phyloP scores from a whole-genome alignment of 1,284 basidiomycete species.

The Moniliophthora roreri region DNA sequence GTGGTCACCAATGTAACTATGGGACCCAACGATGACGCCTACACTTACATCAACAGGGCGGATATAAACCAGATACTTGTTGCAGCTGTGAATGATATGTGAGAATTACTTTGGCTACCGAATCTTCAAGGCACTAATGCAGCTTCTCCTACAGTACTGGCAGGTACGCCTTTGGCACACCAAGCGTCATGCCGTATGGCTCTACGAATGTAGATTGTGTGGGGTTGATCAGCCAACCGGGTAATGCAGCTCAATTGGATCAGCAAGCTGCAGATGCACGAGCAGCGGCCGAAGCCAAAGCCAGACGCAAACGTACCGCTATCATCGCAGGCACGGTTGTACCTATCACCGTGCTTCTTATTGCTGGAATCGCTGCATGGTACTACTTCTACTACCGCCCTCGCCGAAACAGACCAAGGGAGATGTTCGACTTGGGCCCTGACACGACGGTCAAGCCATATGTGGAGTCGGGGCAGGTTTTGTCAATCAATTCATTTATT shows the following conservation, averaged over 20 bases:
- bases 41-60: slow-evolving; percentile 49
- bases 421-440: neutral
- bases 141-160: slow-evolving; percentile 23
- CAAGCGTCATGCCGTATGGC: slow-evolving; percentile 25
- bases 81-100: slow-evolving; percentile 41
- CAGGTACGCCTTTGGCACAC: slow-evolving; percentile 33
- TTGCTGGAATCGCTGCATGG: neutral
- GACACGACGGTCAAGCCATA: slow-evolving; percentile 5
- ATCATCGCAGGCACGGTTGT: slow-evolving; percentile 29
- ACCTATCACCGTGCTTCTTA: slow-evolving; percentile 10
- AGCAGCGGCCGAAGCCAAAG: slow-evolving; percentile 5
- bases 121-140: neutral
- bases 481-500: neutral
- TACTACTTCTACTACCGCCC: slow-evolving; percentile 6
- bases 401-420: neutral
- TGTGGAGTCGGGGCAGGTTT: slow-evolving; percentile 1
- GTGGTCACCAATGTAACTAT: slow-evolving; percentile 45
- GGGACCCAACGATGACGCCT: slow-evolving; percentile 35
- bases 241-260: slow-evolving; percentile 19
- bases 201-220: slow-evolving; percentile 23
- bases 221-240: slow-evolving; percentile 23
- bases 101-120: slow-evolving; percentile 19
- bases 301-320: slow-evolving; percentile 14
- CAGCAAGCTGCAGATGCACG: slow-evolving; percentile 14
- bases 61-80: slow-evolving; percentile 36